A percentile compares a stretch with the other conserved stretches of the same genome.
These are phyloP conservation scores for Aspergillus thermomutatus DNA, from an alignment of 2,329 filamentous ascomycete species.

Conservation along the genomic window DNA sequence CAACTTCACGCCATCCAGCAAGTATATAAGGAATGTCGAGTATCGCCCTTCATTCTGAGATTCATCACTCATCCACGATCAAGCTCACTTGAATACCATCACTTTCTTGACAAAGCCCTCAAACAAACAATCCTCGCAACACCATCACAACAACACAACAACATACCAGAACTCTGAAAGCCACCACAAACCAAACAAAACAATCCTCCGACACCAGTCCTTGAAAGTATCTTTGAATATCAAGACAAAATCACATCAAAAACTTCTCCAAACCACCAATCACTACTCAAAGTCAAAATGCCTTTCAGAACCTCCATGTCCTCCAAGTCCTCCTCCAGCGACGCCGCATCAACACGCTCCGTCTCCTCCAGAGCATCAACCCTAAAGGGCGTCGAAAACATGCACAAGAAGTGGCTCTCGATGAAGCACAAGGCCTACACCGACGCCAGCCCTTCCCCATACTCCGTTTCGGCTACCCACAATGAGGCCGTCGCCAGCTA, in stretches of 20 bases:
- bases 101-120: background rate
- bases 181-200: background rate
- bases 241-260: constrained; percentile 1
- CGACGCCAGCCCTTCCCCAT: background rate
- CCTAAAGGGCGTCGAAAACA: constrained; percentile 16
- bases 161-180: background rate
- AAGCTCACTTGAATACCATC: background rate
- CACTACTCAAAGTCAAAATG: background rate
- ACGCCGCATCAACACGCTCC: constrained; percentile 21
- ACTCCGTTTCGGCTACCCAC: constrained; percentile 8
- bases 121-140: background rate
- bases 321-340: constrained; percentile 12
- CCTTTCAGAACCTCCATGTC: constrained; percentile 7
- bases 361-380: constrained; percentile 23
- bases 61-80: background rate
- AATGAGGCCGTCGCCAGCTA: constrained; percentile 23
- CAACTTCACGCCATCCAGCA: background rate
- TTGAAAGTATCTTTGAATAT: background rate
- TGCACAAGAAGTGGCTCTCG: constrained; percentile 20
- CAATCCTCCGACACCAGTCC: background rate
- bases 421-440: constrained; percentile 11
- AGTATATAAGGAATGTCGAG: background rate
- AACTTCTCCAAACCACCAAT: background rate
- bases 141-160: background rate
- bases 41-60: background rate